phyloP scores from a whole-genome alignment of 2,329 filamentous ascomycete species.

The Calonectria montana region DNA sequence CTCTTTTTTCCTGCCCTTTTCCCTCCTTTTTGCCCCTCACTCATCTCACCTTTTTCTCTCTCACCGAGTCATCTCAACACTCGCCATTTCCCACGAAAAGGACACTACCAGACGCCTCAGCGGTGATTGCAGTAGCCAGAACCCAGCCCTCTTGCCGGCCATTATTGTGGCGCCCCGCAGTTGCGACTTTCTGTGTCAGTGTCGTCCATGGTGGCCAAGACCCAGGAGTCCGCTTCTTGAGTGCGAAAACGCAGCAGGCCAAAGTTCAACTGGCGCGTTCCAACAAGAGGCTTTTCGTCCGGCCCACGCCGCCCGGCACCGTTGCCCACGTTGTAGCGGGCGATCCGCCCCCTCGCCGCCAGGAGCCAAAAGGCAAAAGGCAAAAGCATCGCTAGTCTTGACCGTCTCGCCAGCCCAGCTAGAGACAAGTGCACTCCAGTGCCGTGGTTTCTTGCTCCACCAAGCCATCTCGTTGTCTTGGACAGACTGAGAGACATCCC shows the following conservation, averaged over 20 bases:
- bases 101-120: slow-evolving; percentile 29
- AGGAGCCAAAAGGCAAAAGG: slow-evolving; percentile 25
- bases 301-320: slow-evolving; percentile 34
- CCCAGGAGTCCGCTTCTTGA: not conserved
- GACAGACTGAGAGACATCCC: slow-evolving; percentile 39
- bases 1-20: not conserved
- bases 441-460: slow-evolving; percentile 46
- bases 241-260: slow-evolving; percentile 9
- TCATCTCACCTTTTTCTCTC: not conserved
- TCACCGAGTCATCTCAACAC: slow-evolving; percentile 16
- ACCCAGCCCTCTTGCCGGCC: slow-evolving; percentile 33
- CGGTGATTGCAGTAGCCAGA: slow-evolving; percentile 32
- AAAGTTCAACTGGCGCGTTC: slow-evolving; percentile 31
- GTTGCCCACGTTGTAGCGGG: slow-evolving; percentile 37
- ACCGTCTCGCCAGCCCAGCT: slow-evolving; percentile 33
- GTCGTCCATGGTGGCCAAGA: slow-evolving; percentile 17
- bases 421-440: slow-evolving; percentile 49
- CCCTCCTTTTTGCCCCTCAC: not conserved
- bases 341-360: slow-evolving; percentile 20
- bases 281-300: slow-evolving; percentile 31
- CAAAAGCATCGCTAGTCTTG: slow-evolving; percentile 41
- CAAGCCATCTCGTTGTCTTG: slow-evolving; percentile 39
- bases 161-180: slow-evolving; percentile 39
- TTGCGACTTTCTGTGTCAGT: slow-evolving; percentile 31
- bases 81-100: not conserved